These are phyloP conservation scores for Dendrostoma leiphaemia DNA, from an alignment of 2,329 filamentous ascomycete genomes.

Conservation along the genomic window DNA sequence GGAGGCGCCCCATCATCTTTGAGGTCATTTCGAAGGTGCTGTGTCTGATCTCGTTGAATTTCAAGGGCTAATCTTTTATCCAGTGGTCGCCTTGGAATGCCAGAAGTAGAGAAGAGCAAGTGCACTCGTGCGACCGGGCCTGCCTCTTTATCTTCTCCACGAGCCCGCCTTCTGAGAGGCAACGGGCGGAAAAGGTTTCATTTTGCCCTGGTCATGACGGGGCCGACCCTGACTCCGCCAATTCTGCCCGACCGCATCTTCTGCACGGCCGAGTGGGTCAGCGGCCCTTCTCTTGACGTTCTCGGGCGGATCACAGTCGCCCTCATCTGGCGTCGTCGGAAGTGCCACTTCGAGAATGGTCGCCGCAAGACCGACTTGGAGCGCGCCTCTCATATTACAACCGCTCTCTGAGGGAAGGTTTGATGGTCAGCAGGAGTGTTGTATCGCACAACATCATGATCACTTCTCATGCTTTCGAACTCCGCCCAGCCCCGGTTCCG, in stretches of 20 bases:
- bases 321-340: slow-evolving; percentile 3
- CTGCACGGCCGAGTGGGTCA: not conserved
- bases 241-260: not conserved
- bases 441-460: not conserved
- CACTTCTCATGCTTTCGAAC: not conserved
- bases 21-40: not conserved
- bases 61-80: not conserved
- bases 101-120: not conserved
- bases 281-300: not conserved
- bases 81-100: not conserved
- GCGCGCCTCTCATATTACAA: not conserved
- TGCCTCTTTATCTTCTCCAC: not conserved
- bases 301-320: slow-evolving; percentile 1
- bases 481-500: not conserved
- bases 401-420: not conserved
- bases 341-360: not conserved
- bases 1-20: slow-evolving; percentile 1
- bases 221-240: not conserved
- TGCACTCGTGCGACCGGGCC: not conserved
- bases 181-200: not conserved
- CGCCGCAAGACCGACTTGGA: not conserved
- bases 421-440: not conserved
- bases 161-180: not conserved
- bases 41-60: not conserved
- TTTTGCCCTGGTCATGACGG: not conserved